These are phyloP conservation scores for Macroventuria anomochaeta DNA, from an alignment of 2,329 filamentous ascomycete genomes.

Conservation along the genomic window DNA sequence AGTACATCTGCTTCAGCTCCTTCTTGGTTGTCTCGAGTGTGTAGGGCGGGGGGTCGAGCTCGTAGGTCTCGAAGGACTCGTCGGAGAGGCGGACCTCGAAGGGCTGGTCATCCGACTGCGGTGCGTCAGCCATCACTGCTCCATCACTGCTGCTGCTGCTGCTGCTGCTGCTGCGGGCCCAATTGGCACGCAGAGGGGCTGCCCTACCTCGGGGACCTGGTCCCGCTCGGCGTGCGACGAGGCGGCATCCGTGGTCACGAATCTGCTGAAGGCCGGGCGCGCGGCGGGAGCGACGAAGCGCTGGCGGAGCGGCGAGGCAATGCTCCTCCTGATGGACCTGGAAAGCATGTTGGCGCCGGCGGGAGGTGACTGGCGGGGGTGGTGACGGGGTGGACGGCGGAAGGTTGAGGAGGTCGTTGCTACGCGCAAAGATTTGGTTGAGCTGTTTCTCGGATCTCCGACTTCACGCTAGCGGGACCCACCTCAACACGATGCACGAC, in stretches of 20 bases:
- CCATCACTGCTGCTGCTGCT: background rate
- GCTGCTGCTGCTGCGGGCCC: background rate
- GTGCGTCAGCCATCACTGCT: slow-evolving; percentile 27
- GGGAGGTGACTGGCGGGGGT: slow-evolving; percentile 25
- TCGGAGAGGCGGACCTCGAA: slow-evolving; percentile 93
- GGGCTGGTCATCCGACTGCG: slow-evolving; percentile 87
- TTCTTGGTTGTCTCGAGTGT: slow-evolving; percentile 94
- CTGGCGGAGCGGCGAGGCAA: slow-evolving; percentile 50
- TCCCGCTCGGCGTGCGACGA: slow-evolving; percentile 85
- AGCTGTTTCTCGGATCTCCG: slow-evolving; percentile 8
- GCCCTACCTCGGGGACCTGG: slow-evolving; percentile 69
- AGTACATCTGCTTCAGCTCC: slow-evolving; percentile 98
- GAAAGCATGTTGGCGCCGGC: slow-evolving; percentile 47
- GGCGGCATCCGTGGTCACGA: slow-evolving; percentile 94
- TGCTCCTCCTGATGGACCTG: slow-evolving; percentile 49
- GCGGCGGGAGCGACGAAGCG: slow-evolving; percentile 45
- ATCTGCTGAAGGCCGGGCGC: slow-evolving; percentile 58
- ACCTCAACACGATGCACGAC: slow-evolving; percentile 10
- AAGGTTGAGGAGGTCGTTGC: slow-evolving; percentile 6
- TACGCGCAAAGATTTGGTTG: slow-evolving; percentile 18
- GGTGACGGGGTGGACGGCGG: slow-evolving; percentile 24
- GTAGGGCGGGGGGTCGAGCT: slow-evolving; percentile 95
- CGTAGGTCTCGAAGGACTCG: slow-evolving; percentile 99
- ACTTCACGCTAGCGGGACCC: slow-evolving; percentile 3
- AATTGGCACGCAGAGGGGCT: slow-evolving; percentile 7